Conservation (phyloP, 345 rosid species). For the Cardiospermum halicacabum region DNA sequence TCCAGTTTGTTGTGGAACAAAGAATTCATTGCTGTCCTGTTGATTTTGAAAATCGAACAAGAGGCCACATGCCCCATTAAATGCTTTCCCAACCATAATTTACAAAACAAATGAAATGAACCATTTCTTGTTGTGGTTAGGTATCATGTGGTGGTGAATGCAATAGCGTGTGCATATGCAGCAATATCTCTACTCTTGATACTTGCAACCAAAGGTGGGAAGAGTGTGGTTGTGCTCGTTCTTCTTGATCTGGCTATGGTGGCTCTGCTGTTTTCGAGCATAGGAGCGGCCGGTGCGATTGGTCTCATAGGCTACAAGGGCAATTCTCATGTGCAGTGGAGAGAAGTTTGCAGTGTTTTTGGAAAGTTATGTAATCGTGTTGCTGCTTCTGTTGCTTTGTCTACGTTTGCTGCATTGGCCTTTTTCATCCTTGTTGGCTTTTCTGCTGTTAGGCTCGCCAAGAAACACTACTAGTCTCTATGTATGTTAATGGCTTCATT, state of each 20-base stretch:
- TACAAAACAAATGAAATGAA: too few species aligned
- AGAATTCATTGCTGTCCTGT: too few species aligned
- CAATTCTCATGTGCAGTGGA: constrained; percentile 62
- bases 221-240: constrained; percentile 22
- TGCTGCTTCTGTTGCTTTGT: constrained; percentile 30
- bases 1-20: too few species aligned
- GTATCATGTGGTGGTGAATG: constrained; percentile 48
- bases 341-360: constrained; percentile 51
- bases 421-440: constrained; percentile 42
- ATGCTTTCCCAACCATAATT: too few species aligned
- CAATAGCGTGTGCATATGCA: constrained; percentile 52
- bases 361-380: constrained; percentile 48
- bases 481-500: too few species aligned
- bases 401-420: constrained; percentile 36
- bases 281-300: constrained; percentile 52
- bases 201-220: constrained; percentile 21
- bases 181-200: constrained; percentile 36
- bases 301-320: constrained; percentile 55
- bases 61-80: too few species aligned
- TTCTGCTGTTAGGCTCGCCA: constrained; percentile 26
- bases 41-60: too few species aligned
- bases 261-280: constrained; percentile 51
- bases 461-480: constrained; percentile 16
- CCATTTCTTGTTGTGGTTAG: constrained; percentile 24
- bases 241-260: constrained; percentile 45